These are phyloP conservation scores for Rosa persica DNA, from an alignment of 306 rosid species.

Conservation along the genomic window DNA sequence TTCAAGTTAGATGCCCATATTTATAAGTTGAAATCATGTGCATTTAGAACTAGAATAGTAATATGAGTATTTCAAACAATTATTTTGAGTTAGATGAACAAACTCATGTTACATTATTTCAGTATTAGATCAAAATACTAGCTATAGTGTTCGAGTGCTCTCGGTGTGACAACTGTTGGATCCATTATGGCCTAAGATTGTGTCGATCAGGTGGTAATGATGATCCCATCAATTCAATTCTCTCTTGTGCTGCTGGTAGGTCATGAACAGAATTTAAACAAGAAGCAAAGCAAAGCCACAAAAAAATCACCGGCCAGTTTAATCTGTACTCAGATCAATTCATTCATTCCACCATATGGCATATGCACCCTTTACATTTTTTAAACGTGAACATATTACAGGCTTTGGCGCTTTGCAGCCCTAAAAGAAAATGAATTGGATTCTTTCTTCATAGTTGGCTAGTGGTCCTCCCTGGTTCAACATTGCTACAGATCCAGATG, in stretches of 20 bases:
- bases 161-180: conserved; percentile 39
- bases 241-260: conserved; percentile 27
- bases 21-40: no score
- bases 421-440: neutral
- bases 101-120: neutral
- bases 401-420: neutral
- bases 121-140: neutral
- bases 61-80: neutral
- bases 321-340: neutral
- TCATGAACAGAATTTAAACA: conserved; percentile 6
- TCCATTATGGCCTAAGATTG: conserved; percentile 45
- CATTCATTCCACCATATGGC: neutral
- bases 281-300: neutral
- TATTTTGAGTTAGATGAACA: neutral
- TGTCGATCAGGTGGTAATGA: conserved; percentile 55
- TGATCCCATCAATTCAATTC: conserved; percentile 30
- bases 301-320: neutral
- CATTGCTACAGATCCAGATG: neutral
- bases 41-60: neutral
- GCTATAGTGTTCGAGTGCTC: neutral
- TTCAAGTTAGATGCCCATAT: no score
- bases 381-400: neutral
- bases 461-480: conserved; percentile 3
- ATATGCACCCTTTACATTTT: neutral
- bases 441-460: neutral